Evolutionary conservation across 306 rosid genomes (phyloP).

Genomic region (Cicer judaicum): DNA sequence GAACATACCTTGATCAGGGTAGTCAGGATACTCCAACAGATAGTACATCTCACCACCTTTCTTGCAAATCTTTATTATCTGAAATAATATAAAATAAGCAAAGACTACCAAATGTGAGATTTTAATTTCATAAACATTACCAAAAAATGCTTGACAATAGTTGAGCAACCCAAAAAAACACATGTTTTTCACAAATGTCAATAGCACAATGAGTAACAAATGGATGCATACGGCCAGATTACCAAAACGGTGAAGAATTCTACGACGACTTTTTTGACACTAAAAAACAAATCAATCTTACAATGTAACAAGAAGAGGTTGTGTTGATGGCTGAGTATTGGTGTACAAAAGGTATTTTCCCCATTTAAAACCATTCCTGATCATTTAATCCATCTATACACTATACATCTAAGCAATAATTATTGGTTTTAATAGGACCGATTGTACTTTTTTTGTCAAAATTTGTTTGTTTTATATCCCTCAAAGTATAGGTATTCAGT

Average conservation of each 20-base stretch:
- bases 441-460: not conserved
- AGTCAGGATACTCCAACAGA: conserved; percentile 67
- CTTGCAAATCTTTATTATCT: conserved; percentile 55
- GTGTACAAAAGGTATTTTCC: too few relatives aligned
- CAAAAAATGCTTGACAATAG: not conserved
- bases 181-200: not conserved
- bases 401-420: too few relatives aligned
- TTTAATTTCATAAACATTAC: not conserved
- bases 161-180: not conserved
- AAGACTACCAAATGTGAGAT: conserved; percentile 8
- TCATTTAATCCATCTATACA: too few relatives aligned
- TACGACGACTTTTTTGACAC: conserved; percentile 4
- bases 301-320: not conserved
- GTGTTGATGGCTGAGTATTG: not conserved
- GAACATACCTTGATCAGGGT: conserved; percentile 71
- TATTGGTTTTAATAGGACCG: not conserved
- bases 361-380: too few relatives aligned
- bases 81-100: conserved; percentile 35
- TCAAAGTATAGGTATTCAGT: too few relatives aligned
- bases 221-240: not conserved
- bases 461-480: too few relatives aligned
- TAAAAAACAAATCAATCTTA: not conserved
- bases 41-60: conserved; percentile 38
- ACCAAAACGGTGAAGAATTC: not conserved
- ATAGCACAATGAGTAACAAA: not conserved